Evolutionary conservation across 495 filamentous ascomycete species (phyloP).

Genomic region (Aspergillus incahuasiensis): DNA sequence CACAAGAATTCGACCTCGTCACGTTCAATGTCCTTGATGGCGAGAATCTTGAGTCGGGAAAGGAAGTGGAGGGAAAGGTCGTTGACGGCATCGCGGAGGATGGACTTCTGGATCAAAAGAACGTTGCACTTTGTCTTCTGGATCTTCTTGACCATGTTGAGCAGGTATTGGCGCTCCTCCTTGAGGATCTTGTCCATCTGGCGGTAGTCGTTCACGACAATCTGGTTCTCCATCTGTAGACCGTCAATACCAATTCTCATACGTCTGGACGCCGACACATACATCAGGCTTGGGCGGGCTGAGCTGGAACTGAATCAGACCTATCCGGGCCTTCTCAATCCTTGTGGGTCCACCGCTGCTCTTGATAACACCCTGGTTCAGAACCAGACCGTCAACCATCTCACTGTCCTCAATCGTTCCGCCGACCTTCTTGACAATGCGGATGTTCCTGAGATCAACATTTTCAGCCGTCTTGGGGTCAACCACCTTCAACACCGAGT

Average conservation of each 20-base stretch:
- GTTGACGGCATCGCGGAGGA: constrained; percentile 95
- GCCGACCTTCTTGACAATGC: constrained; percentile 95
- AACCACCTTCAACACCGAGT: constrained; percentile 90
- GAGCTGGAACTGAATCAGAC: constrained; percentile 96
- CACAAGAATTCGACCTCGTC: constrained; percentile 99
- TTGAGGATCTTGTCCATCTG: constrained; percentile 99
- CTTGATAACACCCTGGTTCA: constrained; percentile 92
- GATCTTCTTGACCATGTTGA: constrained; percentile 99
- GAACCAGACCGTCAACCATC: constrained; percentile 89
- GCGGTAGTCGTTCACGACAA: constrained; percentile 97
- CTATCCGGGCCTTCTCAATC: constrained; percentile 97
- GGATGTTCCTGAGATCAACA: constrained; percentile 91
- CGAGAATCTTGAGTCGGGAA: constrained; percentile 91
- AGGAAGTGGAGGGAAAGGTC: constrained; percentile 96
- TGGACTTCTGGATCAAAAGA: constrained; percentile 96
- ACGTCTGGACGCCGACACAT: constrained; percentile 26
- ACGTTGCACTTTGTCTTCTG: constrained; percentile 99
- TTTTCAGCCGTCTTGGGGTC: constrained; percentile 93
- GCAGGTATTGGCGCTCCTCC: constrained; percentile 94
- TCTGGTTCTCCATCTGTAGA: constrained; percentile 93
- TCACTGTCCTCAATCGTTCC: constrained; percentile 98
- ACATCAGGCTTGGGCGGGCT: constrained; percentile 97
- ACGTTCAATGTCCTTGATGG: constrained; percentile 94
- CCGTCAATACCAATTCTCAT: constrained; percentile 6
- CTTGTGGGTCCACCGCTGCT: constrained; percentile 83